Evolutionary conservation across 495 filamentous ascomycete genomes (phyloP).

Genomic region (Penicillium silybi): DNA sequence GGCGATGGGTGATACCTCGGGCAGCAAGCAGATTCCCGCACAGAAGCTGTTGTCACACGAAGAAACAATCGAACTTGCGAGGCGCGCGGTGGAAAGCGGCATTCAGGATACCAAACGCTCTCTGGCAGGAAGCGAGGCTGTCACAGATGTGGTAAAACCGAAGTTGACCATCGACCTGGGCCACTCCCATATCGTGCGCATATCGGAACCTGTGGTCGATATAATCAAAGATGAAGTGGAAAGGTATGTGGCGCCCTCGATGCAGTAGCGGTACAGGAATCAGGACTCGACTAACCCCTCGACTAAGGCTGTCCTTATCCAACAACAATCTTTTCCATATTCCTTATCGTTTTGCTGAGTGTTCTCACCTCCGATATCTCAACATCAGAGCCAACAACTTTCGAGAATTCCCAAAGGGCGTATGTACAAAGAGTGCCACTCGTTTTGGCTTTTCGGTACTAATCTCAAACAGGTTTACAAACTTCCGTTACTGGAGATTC

Average conservation of each 20-base stretch:
- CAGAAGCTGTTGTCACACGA: conserved; percentile 33
- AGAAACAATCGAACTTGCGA: conserved; percentile 54
- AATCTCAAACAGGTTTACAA: conserved; percentile 60
- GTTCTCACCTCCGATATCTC: conserved; percentile 86
- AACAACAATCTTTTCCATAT: conserved; percentile 82
- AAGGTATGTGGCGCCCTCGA: conserved; percentile 60
- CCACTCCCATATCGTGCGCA: conserved; percentile 69
- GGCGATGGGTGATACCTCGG: conserved; percentile 23
- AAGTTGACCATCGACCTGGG: conserved; percentile 88
- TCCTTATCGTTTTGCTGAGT: conserved; percentile 77
- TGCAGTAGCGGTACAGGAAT: background rate
- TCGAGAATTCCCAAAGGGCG: conserved; percentile 79
- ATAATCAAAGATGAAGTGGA: conserved; percentile 91
- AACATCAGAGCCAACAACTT: conserved; percentile 88
- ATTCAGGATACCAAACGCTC: conserved; percentile 66
- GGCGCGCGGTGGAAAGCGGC: conserved; percentile 62
- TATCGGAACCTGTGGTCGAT: conserved; percentile 87
- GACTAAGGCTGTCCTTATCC: conserved; percentile 72
- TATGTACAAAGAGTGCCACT: conserved; percentile 42
- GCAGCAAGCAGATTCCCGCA: conserved; percentile 18
- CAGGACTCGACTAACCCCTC: conserved; percentile 2
- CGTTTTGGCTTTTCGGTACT: conserved; percentile 5
- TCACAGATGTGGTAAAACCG: conserved; percentile 64
- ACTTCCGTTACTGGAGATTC: conserved; percentile 80
- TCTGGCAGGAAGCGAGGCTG: conserved; percentile 61